Conservation (phyloP, 805 yeast species). For the Wickerhamomyces ciferrii region DNA sequence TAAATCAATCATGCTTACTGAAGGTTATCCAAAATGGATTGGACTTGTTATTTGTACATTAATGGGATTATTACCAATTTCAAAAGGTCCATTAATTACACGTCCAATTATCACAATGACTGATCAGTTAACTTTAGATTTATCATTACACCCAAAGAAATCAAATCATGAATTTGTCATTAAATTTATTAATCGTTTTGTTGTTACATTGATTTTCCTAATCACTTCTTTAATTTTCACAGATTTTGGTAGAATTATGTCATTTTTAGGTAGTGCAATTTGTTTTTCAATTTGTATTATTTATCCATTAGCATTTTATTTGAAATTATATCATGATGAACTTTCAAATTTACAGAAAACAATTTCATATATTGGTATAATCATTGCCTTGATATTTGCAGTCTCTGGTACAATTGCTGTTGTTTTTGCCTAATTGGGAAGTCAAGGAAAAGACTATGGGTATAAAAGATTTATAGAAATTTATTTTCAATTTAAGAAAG, state of each 20-base stretch:
- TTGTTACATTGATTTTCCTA: slow-evolving; percentile 32
- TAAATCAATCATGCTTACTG: slow-evolving; percentile 59
- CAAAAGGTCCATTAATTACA: slow-evolving; percentile 69
- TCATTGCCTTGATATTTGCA: slow-evolving; percentile 9
- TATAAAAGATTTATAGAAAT: neutral
- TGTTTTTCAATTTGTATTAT: slow-evolving; percentile 72
- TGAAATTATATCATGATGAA: slow-evolving; percentile 37
- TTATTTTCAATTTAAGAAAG: neutral
- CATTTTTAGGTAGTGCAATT: slow-evolving; percentile 67
- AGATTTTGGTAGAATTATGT: slow-evolving; percentile 69
- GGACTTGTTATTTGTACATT: slow-evolving; percentile 36
- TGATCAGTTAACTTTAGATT: slow-evolving; percentile 30
- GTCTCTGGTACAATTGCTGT: slow-evolving; percentile 21
- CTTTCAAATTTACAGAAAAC: slow-evolving; percentile 24
- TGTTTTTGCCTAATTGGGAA: slow-evolving; percentile 7
- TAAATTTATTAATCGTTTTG: slow-evolving; percentile 12
- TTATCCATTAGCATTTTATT: slow-evolving; percentile 62
- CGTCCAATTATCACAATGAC: slow-evolving; percentile 66
- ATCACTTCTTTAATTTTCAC: slow-evolving; percentile 53
- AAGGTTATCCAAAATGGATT: slow-evolving; percentile 63
- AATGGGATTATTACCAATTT: slow-evolving; percentile 69
- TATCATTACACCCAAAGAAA: neutral
- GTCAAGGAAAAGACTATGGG: neutral
- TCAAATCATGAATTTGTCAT: neutral
- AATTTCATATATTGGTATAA: slow-evolving; percentile 6